These are phyloP conservation scores for Lindgomyces ingoldianus DNA, from an alignment of 495 filamentous ascomycete species.

Conservation along the genomic window DNA sequence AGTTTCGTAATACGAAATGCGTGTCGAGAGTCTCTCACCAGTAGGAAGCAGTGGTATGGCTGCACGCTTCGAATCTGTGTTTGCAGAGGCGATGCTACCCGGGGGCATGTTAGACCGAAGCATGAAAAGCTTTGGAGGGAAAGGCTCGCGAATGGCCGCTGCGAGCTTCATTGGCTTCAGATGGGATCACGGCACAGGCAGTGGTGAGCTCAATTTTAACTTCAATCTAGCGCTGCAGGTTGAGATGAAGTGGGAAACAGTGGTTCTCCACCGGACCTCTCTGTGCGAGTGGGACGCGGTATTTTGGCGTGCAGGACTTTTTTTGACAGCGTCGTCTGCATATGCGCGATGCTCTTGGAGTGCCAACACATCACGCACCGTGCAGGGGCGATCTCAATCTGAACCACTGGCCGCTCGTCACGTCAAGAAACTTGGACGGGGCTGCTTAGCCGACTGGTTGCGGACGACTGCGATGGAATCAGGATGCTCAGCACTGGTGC, in stretches of 20 bases:
- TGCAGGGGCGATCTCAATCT: conserved; percentile 21
- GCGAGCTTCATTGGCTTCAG: conserved; percentile 12
- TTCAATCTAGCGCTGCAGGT: conserved; percentile 27
- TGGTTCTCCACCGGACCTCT: conserved; percentile 13
- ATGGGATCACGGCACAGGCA: not conserved
- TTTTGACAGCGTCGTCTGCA: conserved; percentile 29
- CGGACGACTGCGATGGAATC: conserved; percentile 8
- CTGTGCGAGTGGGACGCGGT: conserved; percentile 27
- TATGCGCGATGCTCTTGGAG: conserved; percentile 30
- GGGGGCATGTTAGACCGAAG: conserved; percentile 12
- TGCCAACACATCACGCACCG: conserved; percentile 35
- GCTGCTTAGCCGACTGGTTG: conserved; percentile 26
- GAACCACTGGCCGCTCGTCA: conserved; percentile 19
- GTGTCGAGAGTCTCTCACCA: not conserved
- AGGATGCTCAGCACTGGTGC: conserved; percentile 4
- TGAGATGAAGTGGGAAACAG: conserved; percentile 33
- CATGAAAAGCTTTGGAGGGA: conserved; percentile 21
- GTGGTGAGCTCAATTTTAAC: conserved; percentile 19
- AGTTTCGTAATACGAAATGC: conserved; percentile 18
- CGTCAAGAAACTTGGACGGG: conserved; percentile 2
- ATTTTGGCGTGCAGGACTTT: conserved; percentile 31
- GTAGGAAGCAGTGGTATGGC: not conserved
- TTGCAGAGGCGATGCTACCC: conserved; percentile 12
- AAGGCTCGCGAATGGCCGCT: conserved; percentile 9
- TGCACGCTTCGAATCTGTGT: conserved; percentile 12